Evolutionary conservation across 75 land plant species (phyloP).

Genomic region (Pinus albicaulis): DNA sequence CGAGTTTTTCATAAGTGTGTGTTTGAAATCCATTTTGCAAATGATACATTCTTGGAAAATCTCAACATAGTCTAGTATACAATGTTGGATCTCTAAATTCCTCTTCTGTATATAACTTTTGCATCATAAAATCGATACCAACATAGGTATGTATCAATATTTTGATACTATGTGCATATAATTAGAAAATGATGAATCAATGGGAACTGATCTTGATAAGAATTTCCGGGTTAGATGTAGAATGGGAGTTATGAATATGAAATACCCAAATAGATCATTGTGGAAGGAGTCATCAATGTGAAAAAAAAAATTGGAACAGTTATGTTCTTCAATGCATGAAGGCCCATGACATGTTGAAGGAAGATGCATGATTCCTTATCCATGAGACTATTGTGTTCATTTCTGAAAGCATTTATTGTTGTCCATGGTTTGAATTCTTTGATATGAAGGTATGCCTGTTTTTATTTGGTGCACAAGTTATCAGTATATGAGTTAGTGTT

Average conservation of each 20-base stretch:
- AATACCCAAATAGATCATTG: constrained; percentile 79
- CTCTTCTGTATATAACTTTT: not conserved
- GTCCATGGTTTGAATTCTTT: constrained; percentile 99
- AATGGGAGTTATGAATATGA: constrained; percentile 95
- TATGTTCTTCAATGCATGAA: constrained; percentile 99
- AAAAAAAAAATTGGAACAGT: constrained; percentile 98
- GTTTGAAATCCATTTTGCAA: not conserved
- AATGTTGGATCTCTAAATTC: not conserved
- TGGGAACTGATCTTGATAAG: constrained; percentile 81
- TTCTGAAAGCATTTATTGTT: constrained; percentile 95
- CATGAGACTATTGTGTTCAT: constrained; percentile 92
- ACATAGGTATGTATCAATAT: constrained; percentile 94
- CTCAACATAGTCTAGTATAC: not conserved
- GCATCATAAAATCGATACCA: not conserved
- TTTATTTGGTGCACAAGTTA: no score
- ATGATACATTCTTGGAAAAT: not conserved
- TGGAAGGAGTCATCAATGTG: constrained; percentile 98
- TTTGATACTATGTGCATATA: constrained; percentile 98
- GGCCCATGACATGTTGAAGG: constrained; percentile 92
- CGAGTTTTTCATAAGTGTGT: constrained; percentile 93
- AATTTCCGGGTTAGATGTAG: constrained; percentile 96
- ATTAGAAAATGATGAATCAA: constrained; percentile 94
- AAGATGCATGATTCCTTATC: constrained; percentile 89
- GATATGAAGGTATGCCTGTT: constrained; percentile 83
- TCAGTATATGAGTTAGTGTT: no score